Evolutionary conservation across 208 protist species (phyloP).

Genomic region (Trypanosoma rangeli): DNA sequence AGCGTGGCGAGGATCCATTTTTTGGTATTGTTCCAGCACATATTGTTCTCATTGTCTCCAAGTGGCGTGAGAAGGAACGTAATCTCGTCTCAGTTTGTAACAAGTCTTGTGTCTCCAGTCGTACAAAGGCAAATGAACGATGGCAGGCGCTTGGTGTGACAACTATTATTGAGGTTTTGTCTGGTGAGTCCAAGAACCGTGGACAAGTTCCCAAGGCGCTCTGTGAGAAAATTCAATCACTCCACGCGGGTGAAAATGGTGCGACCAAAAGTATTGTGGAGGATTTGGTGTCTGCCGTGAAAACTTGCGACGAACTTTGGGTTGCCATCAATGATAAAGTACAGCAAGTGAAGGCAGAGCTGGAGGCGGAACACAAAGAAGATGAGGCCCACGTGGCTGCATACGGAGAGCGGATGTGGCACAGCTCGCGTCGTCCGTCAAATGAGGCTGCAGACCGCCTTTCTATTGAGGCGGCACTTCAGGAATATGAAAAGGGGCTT

Average conservation of each 20-base stretch:
- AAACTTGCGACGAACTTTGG: slow-evolving; percentile 56
- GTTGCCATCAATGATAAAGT: slow-evolving; percentile 46
- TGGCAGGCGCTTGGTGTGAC: slow-evolving; percentile 60
- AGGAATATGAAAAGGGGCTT: slow-evolving; percentile 54
- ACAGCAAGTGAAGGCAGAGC: slow-evolving; percentile 51
- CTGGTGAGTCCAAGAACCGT: slow-evolving; percentile 43
- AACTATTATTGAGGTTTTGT: slow-evolving; percentile 60
- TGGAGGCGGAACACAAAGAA: slow-evolving; percentile 52
- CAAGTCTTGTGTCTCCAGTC: slow-evolving; percentile 33
- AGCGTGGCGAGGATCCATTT: slow-evolving; percentile 75
- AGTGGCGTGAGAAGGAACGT: slow-evolving; percentile 69
- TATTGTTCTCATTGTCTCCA: slow-evolving; percentile 45
- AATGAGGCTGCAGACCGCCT: slow-evolving; percentile 56
- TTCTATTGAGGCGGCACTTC: slow-evolving; percentile 47
- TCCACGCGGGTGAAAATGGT: slow-evolving; percentile 43
- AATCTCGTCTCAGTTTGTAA: slow-evolving; percentile 46
- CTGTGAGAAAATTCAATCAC: slow-evolving; percentile 51
- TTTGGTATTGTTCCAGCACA: slow-evolving; percentile 85
- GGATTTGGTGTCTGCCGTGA: slow-evolving; percentile 50
- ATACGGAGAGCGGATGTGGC: slow-evolving; percentile 86
- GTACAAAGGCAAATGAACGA: slow-evolving; percentile 36
- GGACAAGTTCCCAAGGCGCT: slow-evolving; percentile 67
- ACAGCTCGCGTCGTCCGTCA: slow-evolving; percentile 36
- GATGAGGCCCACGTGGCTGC: slow-evolving; percentile 48
- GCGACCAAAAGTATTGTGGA: slow-evolving; percentile 36